A percentile compares a stretch with the other conserved stretches of the same genome.
These are phyloP conservation scores for Pseudopyricularia cyperi DNA, from an alignment of 2,329 filamentous ascomycete species.

Conservation along the genomic window DNA sequence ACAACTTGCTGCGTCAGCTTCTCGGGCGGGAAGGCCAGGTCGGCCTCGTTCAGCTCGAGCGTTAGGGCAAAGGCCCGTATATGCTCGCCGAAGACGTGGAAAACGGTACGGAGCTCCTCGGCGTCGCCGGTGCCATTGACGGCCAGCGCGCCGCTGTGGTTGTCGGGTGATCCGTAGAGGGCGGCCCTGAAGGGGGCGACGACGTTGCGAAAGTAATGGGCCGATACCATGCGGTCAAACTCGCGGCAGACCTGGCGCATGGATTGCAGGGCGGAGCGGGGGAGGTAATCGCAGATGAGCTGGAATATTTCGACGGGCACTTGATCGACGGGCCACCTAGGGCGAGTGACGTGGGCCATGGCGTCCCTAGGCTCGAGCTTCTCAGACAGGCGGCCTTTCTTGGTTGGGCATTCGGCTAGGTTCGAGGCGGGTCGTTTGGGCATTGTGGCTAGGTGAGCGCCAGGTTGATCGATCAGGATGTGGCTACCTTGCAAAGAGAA, in stretches of 20 bases:
- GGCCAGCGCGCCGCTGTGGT: not conserved
- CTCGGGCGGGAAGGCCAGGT: slow-evolving; percentile 34
- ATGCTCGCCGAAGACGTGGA: slow-evolving; percentile 44
- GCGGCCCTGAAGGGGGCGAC: slow-evolving; percentile 54
- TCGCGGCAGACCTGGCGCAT: slow-evolving; percentile 49
- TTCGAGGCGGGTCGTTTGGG: not conserved
- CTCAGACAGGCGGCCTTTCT: not conserved
- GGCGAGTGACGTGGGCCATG: not conserved
- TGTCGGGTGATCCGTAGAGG: slow-evolving; percentile 32
- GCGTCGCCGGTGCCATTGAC: not conserved
- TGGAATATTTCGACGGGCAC: slow-evolving; percentile 52
- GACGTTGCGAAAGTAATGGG: slow-evolving; percentile 44
- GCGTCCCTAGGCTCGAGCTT: not conserved
- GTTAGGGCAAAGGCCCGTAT: slow-evolving; percentile 54
- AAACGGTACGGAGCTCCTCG: slow-evolving; percentile 23
- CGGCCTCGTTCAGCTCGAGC: slow-evolving; percentile 50
- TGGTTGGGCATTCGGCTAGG: not conserved
- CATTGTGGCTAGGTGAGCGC: not conserved
- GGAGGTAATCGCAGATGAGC: slow-evolving; percentile 39
- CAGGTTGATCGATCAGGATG: too few relatives aligned
- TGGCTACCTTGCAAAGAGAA: not conserved
- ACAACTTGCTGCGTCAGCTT: slow-evolving; percentile 42
- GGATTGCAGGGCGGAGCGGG: slow-evolving; percentile 42
- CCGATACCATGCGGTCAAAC: slow-evolving; percentile 20
- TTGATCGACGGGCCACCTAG: not conserved